Conservation (phyloP, 192 early-diverging fungal genomes). For the Podila minutissima region DNA sequence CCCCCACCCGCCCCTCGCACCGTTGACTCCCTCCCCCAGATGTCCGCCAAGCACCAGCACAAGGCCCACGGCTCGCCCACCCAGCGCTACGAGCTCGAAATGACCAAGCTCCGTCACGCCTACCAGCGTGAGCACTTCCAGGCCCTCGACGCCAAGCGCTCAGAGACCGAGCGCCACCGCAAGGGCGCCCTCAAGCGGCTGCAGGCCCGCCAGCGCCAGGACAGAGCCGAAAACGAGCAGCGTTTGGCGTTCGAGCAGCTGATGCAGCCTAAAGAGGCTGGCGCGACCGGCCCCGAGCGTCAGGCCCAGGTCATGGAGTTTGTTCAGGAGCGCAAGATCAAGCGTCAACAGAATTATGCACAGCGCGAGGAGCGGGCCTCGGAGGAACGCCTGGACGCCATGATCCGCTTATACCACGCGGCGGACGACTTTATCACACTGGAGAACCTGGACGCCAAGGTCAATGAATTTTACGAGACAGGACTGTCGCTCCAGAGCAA, state of each 20-base stretch:
- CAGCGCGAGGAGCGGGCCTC: slow-evolving; percentile 21
- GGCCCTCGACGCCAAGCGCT: slow-evolving; percentile 12
- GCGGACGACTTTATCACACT: slow-evolving; percentile 48
- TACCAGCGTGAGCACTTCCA: slow-evolving; percentile 42
- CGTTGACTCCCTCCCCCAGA: slow-evolving; percentile 32
- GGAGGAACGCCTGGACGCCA: slow-evolving; percentile 35
- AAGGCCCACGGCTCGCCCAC: slow-evolving; percentile 30
- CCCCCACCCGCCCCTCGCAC: slow-evolving; percentile 44
- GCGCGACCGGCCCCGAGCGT: slow-evolving; percentile 15
- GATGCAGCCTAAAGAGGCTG: slow-evolving; percentile 28
- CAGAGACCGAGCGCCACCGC: slow-evolving; percentile 27
- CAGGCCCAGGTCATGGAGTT: slow-evolving; percentile 34
- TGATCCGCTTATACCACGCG: slow-evolving; percentile 45
- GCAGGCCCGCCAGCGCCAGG: slow-evolving; percentile 21
- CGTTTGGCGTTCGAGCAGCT: slow-evolving; percentile 31
- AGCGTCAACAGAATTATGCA: slow-evolving; percentile 26
- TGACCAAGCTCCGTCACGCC: slow-evolving; percentile 45
- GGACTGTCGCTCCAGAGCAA: slow-evolving; percentile 40
- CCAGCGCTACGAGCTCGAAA: slow-evolving; percentile 44
- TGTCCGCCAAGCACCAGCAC: slow-evolving; percentile 43
- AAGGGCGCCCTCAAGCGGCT: slow-evolving; percentile 33
- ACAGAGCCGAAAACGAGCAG: slow-evolving; percentile 33
- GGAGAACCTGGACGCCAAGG: slow-evolving; percentile 50
- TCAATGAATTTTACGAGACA: slow-evolving; percentile 49
- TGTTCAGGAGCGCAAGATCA: slow-evolving; percentile 30